These are phyloP conservation scores for Acacia confusa DNA, from an alignment of 306 rosid genomes.

Conservation along the genomic window DNA sequence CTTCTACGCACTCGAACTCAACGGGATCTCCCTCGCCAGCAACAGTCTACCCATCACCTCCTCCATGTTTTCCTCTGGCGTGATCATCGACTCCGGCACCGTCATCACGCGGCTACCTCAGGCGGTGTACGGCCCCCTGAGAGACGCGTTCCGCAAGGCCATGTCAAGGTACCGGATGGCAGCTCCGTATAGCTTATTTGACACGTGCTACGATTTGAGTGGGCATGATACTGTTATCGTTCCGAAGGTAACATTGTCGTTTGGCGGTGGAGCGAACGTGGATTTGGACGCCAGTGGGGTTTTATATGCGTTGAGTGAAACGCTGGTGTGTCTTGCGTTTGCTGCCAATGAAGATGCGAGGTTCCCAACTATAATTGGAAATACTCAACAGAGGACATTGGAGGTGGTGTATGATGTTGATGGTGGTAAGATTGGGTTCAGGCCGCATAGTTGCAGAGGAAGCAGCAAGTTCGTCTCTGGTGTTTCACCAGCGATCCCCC, in stretches of 20 bases:
- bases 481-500: neutral
- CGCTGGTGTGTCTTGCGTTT: neutral
- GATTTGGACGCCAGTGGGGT: neutral
- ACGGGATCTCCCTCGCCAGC: neutral
- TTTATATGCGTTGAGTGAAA: neutral
- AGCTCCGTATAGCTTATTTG: constrained; percentile 17
- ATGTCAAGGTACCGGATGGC: neutral
- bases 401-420: neutral
- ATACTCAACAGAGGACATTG: neutral
- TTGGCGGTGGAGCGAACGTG: neutral
- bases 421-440: neutral
- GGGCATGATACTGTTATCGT: neutral
- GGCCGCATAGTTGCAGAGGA: neutral
- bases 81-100: neutral
- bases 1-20: neutral
- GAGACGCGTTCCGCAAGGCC: neutral
- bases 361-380: neutral
- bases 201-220: neutral
- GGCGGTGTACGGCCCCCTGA: neutral
- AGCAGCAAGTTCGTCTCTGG: neutral
- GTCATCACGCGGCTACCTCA: neutral
- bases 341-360: neutral
- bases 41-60: neutral
- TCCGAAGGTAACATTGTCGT: neutral
- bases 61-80: neutral